Base-by-base conservation (phyloP, 139 green algal genomes). In the Closterium sp. region DNA sequence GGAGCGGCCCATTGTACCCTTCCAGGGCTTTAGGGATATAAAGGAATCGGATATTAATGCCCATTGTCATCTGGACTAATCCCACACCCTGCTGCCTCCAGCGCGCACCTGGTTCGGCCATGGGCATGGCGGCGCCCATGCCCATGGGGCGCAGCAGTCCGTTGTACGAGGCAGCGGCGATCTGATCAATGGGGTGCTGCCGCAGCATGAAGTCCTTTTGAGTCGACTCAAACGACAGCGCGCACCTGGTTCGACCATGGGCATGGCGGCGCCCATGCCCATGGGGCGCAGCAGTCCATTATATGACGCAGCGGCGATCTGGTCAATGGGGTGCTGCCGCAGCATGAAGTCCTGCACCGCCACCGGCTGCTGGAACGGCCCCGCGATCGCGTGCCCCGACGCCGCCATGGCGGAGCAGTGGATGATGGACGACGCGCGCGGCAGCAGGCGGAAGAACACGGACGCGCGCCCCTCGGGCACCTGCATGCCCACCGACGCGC, bases 331-430 rank as follows among this genome's bases (percentile, higher is more conserved):
- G n/a, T 90, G 86, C 29, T 85, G 42, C 6, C 90, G 50, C 31
- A 88, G 85, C 90, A 93, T 91, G 85, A 93, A 93, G 31, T 89
- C 90, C 85, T 91, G 79, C 90, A 93, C 90, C 7, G 90, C 85
- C 62, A 93, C 87, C 24, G 90, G 90, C 84, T 42, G 86, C 85
- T 93, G 90, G 32, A 93, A 93, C 29, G 90, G 90, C 22, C 29
- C 31, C 4, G 90, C 85, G 6, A 93, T 79, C 13, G 32, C 45
- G 70, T 93, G 90, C n/a, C 90, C 90, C 31, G 90, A 70, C 0
- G 90, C 90, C 1, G 85, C 85, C 85, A 93, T 90, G 85, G 90
- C 90, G 29, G 90, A 90, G 85, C 90, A 93, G 85, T 93, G 90
- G 28, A 93, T 70, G 90, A 93, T 93, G 31, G 90, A 70, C 4